A percentile compares a stretch with the other conserved stretches of the same genome.
Conservation (phyloP, 1,284 basidiomycete genomes). For the Tilletiopsis washingtonensis region DNA sequence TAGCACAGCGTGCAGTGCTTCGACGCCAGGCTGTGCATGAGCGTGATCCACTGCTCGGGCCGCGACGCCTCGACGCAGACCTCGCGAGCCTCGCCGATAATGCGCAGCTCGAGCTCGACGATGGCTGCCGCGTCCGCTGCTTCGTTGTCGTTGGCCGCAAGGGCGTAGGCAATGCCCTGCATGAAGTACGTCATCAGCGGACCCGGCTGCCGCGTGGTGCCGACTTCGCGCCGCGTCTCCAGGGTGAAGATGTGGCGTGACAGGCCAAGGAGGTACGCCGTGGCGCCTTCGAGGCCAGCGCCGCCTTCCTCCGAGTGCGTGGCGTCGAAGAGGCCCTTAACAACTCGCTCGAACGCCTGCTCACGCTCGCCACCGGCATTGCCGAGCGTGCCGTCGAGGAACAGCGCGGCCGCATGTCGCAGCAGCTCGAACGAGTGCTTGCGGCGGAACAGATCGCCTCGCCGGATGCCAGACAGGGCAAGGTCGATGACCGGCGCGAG, state of each 20-base stretch:
- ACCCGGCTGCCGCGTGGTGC: constrained; percentile 52
- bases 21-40: constrained; percentile 42
- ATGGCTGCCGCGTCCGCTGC: constrained; percentile 57
- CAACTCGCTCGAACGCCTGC: constrained; percentile 60
- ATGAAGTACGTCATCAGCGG: constrained; percentile 50
- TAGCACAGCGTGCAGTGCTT: constrained; percentile 46
- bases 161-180: constrained; percentile 35
- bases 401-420: constrained; percentile 63
- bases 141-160: constrained; percentile 23
- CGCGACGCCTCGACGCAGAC: constrained; percentile 50
- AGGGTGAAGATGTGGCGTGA: constrained; percentile 60
- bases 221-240: constrained; percentile 49
- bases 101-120: constrained; percentile 53
- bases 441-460: constrained; percentile 60
- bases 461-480: constrained; percentile 61
- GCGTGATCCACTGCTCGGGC: constrained; percentile 51
- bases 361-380: constrained; percentile 64
- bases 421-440: constrained; percentile 70
- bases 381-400: constrained; percentile 58
- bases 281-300: constrained; percentile 49
- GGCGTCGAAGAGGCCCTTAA: constrained; percentile 69
- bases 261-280: constrained; percentile 61
- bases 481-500: constrained; percentile 66
- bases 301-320: constrained; percentile 56
- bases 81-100: not conserved